Evolutionary conservation across 768 basidiomycete species (phyloP).

Genomic region (Chiua virens): DNA sequence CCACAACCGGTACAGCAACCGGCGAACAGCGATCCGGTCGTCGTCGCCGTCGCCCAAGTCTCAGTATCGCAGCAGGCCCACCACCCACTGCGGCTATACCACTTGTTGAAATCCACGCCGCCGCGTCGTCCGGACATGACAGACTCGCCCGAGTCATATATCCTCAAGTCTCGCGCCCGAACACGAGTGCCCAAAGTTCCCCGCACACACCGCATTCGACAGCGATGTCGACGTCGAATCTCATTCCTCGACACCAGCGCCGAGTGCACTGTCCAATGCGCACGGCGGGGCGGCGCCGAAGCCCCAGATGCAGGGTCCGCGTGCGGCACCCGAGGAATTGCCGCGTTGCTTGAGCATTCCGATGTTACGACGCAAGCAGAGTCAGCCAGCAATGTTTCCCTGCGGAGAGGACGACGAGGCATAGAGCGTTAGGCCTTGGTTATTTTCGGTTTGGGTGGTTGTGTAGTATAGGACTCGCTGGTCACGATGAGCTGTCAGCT

Average conservation of each 20-base stretch:
- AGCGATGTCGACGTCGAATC: not conserved
- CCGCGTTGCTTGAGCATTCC: slow-evolving; percentile 31
- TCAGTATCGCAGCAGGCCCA: slow-evolving; percentile 1
- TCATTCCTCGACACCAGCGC: slow-evolving; percentile 1
- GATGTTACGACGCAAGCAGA: slow-evolving; percentile 29
- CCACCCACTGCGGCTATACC: not conserved
- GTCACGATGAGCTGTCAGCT: too few relatives aligned
- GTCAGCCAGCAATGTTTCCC: slow-evolving; percentile 4
- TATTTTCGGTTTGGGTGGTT: not conserved
- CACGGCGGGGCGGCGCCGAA: not conserved
- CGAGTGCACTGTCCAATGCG: slow-evolving; percentile 21
- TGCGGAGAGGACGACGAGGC: not conserved
- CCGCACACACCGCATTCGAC: not conserved
- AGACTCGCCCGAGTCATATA: slow-evolving; percentile 9
- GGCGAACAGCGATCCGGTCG: slow-evolving; percentile 1
- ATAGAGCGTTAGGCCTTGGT: not conserved
- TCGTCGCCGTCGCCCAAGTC: slow-evolving; percentile 19
- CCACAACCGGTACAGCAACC: not conserved
- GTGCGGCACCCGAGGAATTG: slow-evolving; percentile 16
- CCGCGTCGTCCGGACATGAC: slow-evolving; percentile 5
- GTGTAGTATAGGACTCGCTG: too few relatives aligned
- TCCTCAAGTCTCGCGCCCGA: slow-evolving; percentile 15
- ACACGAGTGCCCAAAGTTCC: slow-evolving; percentile 5
- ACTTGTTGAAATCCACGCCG: not conserved
- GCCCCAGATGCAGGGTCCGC: too few relatives aligned